Base-by-base conservation (phyloP, 2,329 filamentous ascomycete species). In the Niveomyces coronatus region DNA sequence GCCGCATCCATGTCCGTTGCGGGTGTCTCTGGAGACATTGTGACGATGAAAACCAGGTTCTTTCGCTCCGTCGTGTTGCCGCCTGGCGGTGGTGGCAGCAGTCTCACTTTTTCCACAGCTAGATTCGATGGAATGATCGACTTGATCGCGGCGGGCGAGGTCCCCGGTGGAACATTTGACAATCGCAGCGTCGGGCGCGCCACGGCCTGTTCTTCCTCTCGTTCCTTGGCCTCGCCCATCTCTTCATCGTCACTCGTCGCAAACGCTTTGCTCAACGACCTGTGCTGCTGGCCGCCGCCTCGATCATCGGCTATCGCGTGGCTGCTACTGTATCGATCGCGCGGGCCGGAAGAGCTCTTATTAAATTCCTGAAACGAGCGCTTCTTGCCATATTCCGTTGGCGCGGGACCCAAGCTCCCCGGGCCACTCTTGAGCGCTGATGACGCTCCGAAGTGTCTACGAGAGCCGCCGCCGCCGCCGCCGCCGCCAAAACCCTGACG, bases 1-100 rank as follows among this genome's bases (percentile, higher is more conserved):
- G 80, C 74, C 4, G 76, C 70, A 51, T 95, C 87, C 38, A 95
- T 88, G 40, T 93, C 85, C 17, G 79, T 82, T 1, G 82, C 82
- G 0, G 86, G 76, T 0, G 86, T 91, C 46, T 91, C 85, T 41
- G 82, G 78, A 2, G 82, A 78, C 20, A 94, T 62, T 0, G 82
- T 87, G 31, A 91, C 82, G 49, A 94, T 85, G 4, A 86, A 86
- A 13, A 84, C 72, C 23, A 76, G 71, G 2, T 80, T 82, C 52
- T 79, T 87, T 42, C 82, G 73, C 47, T 88, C 82, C 3, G 65
- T 70, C 10, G 61, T 60, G 26, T 60, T 63, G 2, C 72, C 26
- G 10, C 23, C 37, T 3, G 68, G 70, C 10, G 62, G 53, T 0
- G 71, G 60, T 3, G 78, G 72, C 19, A 83, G 58, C 20, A 91